These are phyloP conservation scores for Colletotrichum scovillei DNA, from an alignment of 2,329 filamentous ascomycete genomes.

Conservation along the genomic window DNA sequence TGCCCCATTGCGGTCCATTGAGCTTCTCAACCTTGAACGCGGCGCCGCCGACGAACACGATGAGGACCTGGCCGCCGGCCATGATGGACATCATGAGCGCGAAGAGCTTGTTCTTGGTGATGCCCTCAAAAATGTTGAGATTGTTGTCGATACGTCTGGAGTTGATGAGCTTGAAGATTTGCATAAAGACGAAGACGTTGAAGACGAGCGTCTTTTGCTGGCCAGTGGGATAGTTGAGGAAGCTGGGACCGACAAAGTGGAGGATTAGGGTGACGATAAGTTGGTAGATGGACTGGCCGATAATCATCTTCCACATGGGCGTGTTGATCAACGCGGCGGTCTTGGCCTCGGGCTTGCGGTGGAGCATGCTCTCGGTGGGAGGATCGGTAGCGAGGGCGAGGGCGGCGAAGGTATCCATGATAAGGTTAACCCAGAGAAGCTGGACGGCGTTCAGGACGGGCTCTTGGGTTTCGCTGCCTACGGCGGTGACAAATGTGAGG, in stretches of 20 bases:
- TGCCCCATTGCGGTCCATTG: constrained; percentile 73
- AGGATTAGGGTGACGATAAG: constrained; percentile 77
- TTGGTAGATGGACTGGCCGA: constrained; percentile 83
- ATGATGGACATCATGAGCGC: constrained; percentile 76
- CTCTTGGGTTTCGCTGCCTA: constrained; percentile 69
- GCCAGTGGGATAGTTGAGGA: constrained; percentile 63
- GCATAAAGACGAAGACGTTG: constrained; percentile 89
- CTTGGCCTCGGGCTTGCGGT: constrained; percentile 80
- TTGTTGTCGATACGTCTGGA: constrained; percentile 80
- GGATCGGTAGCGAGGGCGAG: constrained; percentile 81
- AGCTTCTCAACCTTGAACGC: constrained; percentile 68
- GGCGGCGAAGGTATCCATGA: constrained; percentile 87
- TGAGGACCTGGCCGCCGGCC: constrained; percentile 78
- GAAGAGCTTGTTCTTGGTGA: constrained; percentile 77
- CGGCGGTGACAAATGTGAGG: constrained; percentile 81
- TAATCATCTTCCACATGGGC: constrained; percentile 92
- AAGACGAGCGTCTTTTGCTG: constrained; percentile 76
- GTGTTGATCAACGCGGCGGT: constrained; percentile 78
- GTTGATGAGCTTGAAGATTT: constrained; percentile 83
- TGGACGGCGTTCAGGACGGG: constrained; percentile 84
- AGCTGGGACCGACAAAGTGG: constrained; percentile 64
- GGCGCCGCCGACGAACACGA: constrained; percentile 75
- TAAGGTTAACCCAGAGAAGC: constrained; percentile 85
- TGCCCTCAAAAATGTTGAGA: constrained; percentile 80
- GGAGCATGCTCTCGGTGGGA: constrained; percentile 75